phyloP scores from a whole-genome alignment of 257 asterid genomes.

The Petunia axillaris region DNA sequence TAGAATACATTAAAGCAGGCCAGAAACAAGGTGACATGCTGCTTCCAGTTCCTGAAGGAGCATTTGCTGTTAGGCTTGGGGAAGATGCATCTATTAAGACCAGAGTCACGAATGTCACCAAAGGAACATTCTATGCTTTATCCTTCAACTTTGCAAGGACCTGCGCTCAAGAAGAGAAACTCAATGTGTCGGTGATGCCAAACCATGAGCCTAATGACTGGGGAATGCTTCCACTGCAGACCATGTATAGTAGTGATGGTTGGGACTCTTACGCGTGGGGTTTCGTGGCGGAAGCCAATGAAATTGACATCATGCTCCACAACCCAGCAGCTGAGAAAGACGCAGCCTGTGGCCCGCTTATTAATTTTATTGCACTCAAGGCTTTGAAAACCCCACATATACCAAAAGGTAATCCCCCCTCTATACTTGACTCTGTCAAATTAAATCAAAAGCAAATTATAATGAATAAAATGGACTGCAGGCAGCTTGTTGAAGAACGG shows the following conservation, averaged over 20 bases:
- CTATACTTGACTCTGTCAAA: not conserved
- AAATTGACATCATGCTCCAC: slow-evolving; percentile 54
- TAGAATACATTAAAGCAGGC: slow-evolving; percentile 82
- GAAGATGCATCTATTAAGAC: slow-evolving; percentile 78
- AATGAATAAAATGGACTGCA: slow-evolving; percentile 26
- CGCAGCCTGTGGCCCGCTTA: slow-evolving; percentile 76
- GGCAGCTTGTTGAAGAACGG: slow-evolving; percentile 87
- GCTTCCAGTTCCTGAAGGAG: slow-evolving; percentile 78
- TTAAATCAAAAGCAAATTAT: not conserved
- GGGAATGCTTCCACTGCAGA: slow-evolving; percentile 78
- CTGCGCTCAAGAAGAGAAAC: slow-evolving; percentile 73
- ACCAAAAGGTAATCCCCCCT: slow-evolving; percentile 43
- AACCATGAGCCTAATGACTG: slow-evolving; percentile 44
- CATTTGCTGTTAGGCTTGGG: slow-evolving; percentile 76
- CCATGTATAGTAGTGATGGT: slow-evolving; percentile 74
- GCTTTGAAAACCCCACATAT: slow-evolving; percentile 51
- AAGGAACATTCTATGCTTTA: slow-evolving; percentile 55
- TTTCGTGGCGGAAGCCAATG: slow-evolving; percentile 51
- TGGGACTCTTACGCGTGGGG: slow-evolving; percentile 87
- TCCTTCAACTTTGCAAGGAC: slow-evolving; percentile 76
- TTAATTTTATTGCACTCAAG: slow-evolving; percentile 74
- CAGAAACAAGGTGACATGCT: slow-evolving; percentile 86
- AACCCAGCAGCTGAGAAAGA: slow-evolving; percentile 69
- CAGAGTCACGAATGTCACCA: slow-evolving; percentile 38
- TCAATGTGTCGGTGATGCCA: slow-evolving; percentile 60